Percentiles rank a stretch among this genome's conserved stretches.
Evolutionary conservation across 257 asterid species (phyloP).

Genomic region (Catharanthus roseus): DNA sequence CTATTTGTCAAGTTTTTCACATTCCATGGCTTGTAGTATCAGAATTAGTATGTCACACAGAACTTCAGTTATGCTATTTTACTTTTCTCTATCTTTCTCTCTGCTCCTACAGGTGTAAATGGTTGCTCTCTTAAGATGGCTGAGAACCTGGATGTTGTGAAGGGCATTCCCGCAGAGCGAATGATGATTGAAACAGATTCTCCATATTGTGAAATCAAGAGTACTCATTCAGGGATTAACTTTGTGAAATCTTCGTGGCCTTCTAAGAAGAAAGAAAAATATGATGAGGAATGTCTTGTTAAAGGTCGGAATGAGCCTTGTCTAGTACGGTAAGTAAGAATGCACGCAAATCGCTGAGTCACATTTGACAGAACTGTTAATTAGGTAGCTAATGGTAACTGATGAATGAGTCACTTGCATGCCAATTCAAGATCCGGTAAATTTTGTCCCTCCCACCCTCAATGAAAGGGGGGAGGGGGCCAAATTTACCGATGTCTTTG

Average conservation of each 20-base stretch:
- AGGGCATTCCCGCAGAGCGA: slow-evolving; percentile 69
- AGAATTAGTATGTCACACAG: background rate
- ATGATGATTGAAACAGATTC: slow-evolving; percentile 98
- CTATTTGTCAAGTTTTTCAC: slow-evolving; percentile 16
- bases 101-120: slow-evolving; percentile 52
- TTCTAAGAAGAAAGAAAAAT: slow-evolving; percentile 85
- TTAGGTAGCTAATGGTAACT: background rate
- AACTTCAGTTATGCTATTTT: background rate
- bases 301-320: slow-evolving; percentile 99
- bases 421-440: background rate
- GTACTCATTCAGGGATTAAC: slow-evolving; percentile 71
- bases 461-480: no score
- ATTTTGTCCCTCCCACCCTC: background rate
- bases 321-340: slow-evolving; percentile 62
- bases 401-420: background rate
- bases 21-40: background rate
- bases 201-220: slow-evolving; percentile 93
- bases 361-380: background rate
- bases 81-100: slow-evolving; percentile 2
- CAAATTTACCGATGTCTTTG: background rate
- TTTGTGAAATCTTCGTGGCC: slow-evolving; percentile 77
- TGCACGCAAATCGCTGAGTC: slow-evolving; percentile 7
- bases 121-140: slow-evolving; percentile 82
- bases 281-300: slow-evolving; percentile 66
- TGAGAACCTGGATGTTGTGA: slow-evolving; percentile 84